Conservation (phyloP, 306 rosid genomes). For the Dryas alaskensis region DNA sequence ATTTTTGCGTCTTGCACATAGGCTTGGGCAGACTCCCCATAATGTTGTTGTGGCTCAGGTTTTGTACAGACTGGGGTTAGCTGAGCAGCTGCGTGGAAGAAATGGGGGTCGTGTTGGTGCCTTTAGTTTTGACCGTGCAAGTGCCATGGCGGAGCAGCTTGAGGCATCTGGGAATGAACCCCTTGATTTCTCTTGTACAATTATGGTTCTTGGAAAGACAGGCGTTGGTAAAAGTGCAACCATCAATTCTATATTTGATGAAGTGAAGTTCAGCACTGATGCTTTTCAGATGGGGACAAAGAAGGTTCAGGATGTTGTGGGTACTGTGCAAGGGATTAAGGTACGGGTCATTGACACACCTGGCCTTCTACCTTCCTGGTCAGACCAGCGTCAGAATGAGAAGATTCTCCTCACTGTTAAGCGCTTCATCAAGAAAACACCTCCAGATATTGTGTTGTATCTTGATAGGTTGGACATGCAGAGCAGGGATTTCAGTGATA, state of each 20-base stretch:
- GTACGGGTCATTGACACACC: constrained; percentile 96
- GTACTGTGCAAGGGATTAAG: constrained; percentile 92
- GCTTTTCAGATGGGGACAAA: constrained; percentile 88
- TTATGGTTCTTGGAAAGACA: constrained; percentile 94
- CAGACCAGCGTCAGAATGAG: constrained; percentile 85
- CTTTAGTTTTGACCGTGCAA: constrained; percentile 96
- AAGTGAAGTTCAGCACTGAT: constrained; percentile 79
- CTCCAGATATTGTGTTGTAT: constrained; percentile 93
- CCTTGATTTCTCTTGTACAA: constrained; percentile 94
- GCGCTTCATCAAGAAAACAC: constrained; percentile 77
- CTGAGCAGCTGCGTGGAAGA: constrained; percentile 95
- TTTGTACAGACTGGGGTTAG: constrained; percentile 88
- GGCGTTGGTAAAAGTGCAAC: constrained; percentile 99
- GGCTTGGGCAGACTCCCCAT: constrained; percentile 99
- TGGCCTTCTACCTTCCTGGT: constrained; percentile 86
- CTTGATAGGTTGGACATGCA: constrained; percentile 96
- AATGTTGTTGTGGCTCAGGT: constrained; percentile 99
- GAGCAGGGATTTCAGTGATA: constrained; percentile 88
- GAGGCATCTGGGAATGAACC: constrained; percentile 93
- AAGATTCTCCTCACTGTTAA: constrained; percentile 81
- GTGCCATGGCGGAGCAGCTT: constrained; percentile 98
- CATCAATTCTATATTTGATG: constrained; percentile 94
- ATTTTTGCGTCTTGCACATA: constrained; percentile 82
- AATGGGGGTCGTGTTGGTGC: constrained; percentile 97
- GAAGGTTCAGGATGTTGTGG: constrained; percentile 96